A percentile compares a stretch with the other conserved stretches of the same genome.
These are phyloP conservation scores for Verbascum thapsus DNA, from an alignment of 257 asterid genomes.

Conservation along the genomic window DNA sequence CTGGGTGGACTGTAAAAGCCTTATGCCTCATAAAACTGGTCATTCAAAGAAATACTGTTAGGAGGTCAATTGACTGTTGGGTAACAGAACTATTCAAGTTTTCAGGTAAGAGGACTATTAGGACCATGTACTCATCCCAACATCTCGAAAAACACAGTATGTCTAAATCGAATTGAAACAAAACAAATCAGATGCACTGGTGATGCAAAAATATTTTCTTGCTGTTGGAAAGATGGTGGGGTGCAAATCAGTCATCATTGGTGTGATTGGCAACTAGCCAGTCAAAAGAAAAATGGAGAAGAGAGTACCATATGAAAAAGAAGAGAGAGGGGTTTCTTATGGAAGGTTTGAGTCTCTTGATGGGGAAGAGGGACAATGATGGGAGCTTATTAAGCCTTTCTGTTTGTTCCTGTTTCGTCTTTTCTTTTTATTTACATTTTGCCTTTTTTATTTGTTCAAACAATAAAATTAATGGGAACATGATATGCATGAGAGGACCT, in stretches of 20 bases:
- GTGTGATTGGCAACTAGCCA: background rate
- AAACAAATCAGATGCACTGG: constrained; percentile 8
- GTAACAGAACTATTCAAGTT: background rate
- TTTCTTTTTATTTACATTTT: background rate
- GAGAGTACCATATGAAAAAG: background rate
- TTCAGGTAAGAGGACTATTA: background rate
- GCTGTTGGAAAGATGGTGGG: background rate
- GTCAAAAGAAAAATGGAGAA: background rate
- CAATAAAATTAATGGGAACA: background rate
- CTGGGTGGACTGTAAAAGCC: background rate
- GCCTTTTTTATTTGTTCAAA: background rate
- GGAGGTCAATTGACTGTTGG: background rate
- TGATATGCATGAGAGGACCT: background rate
- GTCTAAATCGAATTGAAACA: background rate
- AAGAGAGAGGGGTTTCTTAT: background rate
- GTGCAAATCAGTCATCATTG: background rate
- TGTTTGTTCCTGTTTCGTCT: background rate
- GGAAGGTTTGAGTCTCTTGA: background rate
- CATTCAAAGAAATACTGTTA: background rate
- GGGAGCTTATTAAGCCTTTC: background rate
- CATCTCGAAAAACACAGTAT: background rate
- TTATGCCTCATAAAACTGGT: background rate
- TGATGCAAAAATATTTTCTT: background rate
- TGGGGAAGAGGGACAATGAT: background rate
- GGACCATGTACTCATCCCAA: background rate